Evolutionary conservation across 1,284 basidiomycete species (phyloP).

Genomic region (Polyporus tsugae): DNA sequence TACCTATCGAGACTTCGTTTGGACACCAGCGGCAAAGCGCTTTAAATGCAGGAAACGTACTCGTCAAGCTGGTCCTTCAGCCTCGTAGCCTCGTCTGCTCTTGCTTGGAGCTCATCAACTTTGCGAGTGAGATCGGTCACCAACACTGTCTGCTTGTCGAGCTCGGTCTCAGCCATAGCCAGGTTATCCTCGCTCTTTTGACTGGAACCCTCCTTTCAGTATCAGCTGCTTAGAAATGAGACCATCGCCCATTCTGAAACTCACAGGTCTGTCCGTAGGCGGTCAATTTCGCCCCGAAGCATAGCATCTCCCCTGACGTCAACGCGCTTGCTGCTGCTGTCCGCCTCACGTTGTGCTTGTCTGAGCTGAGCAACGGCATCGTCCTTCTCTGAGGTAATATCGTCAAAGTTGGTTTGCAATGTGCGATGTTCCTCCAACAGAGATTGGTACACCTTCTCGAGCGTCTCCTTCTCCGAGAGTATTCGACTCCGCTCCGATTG

Average conservation of each 20-base stretch:
- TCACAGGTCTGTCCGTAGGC: slow-evolving; percentile 82
- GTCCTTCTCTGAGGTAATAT: slow-evolving; percentile 75
- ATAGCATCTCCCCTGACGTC: slow-evolving; percentile 76
- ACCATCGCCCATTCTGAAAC: slow-evolving; percentile 42
- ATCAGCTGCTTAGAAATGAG: slow-evolving; percentile 29
- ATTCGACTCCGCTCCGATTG: slow-evolving; percentile 82
- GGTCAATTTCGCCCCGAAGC: slow-evolving; percentile 82
- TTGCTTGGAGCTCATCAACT: slow-evolving; percentile 83
- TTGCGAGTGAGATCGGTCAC: slow-evolving; percentile 80
- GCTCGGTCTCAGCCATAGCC: slow-evolving; percentile 77
- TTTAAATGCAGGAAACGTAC: slow-evolving; percentile 52
- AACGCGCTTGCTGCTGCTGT: slow-evolving; percentile 58
- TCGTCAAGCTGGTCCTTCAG: slow-evolving; percentile 96
- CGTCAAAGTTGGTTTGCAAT: slow-evolving; percentile 77
- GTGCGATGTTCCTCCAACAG: slow-evolving; percentile 81
- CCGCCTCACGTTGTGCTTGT: slow-evolving; percentile 65
- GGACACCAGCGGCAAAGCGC: neutral
- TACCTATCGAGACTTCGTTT: slow-evolving; percentile 56
- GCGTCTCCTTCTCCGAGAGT: slow-evolving; percentile 79
- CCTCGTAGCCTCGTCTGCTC: slow-evolving; percentile 79
- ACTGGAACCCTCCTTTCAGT: slow-evolving; percentile 54
- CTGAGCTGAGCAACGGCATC: slow-evolving; percentile 67
- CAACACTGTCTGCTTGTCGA: slow-evolving; percentile 77
- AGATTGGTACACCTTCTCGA: slow-evolving; percentile 80
- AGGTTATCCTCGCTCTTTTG: slow-evolving; percentile 92